A percentile compares a stretch with the other conserved stretches of the same genome.
Conservation (phyloP, 768 basidiomycete genomes). For the Ephemerocybe angulata region DNA sequence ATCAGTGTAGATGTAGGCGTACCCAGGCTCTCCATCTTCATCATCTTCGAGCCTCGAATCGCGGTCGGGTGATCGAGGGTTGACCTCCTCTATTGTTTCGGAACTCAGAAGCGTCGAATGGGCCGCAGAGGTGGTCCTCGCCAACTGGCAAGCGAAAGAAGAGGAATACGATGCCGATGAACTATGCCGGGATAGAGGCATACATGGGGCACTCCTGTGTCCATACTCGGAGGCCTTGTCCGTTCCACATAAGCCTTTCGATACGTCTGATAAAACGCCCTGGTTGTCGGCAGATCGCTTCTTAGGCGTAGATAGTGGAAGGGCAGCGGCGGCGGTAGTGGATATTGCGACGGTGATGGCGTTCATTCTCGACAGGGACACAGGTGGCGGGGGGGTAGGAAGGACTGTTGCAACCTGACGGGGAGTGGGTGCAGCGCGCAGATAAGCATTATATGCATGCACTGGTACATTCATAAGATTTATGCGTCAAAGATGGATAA, state of each 20-base stretch:
- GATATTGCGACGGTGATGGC: conserved; percentile 12
- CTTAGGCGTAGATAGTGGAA: not conserved
- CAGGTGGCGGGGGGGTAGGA: conserved; percentile 5
- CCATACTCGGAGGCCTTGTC: not conserved
- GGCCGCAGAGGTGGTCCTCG: conserved; percentile 1
- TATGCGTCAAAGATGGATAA: conserved; percentile 5
- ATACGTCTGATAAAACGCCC: conserved; percentile 1
- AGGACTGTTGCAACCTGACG: not conserved
- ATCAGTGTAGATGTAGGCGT: conserved; percentile 9
- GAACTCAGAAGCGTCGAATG: conserved; percentile 2
- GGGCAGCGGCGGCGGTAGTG: conserved; percentile 1
- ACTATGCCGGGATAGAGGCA: not conserved
- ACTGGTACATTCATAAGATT: conserved; percentile 7
- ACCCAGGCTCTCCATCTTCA: conserved; percentile 7
- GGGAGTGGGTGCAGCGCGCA: not conserved
- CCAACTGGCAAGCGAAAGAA: conserved; percentile 6
- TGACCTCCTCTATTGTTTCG: not conserved
- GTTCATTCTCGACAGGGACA: conserved; percentile 10
- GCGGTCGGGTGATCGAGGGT: not conserved
- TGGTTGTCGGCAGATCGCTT: conserved; percentile 6
- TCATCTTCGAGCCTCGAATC: conserved; percentile 10
- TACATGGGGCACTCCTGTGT: not conserved
- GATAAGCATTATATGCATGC: conserved; percentile 9
- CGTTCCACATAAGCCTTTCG: not conserved
- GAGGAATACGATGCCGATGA: conserved; percentile 8